These are phyloP conservation scores for Akanthomyces dipterigenus DNA, from an alignment of 2,329 filamentous ascomycete genomes.

Conservation along the genomic window DNA sequence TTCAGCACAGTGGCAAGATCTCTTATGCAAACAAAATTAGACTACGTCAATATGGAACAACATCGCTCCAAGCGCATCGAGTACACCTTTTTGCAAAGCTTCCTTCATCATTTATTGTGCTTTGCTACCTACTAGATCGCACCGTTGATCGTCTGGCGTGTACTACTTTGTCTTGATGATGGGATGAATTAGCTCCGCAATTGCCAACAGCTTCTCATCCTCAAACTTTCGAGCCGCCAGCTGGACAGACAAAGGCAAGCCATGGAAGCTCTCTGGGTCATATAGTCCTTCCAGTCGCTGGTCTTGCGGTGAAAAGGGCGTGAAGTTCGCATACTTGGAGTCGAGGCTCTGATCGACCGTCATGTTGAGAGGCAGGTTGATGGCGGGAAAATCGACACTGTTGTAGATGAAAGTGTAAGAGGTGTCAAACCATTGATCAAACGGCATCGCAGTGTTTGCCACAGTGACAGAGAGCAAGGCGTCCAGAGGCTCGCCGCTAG, in stretches of 20 bases:
- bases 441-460: not conserved
- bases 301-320: not conserved
- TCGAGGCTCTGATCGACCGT: not conserved
- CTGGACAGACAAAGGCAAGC: constrained; percentile 12
- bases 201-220: constrained; percentile 15
- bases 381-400: not conserved
- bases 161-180: not conserved
- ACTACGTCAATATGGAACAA: too few relatives aligned
- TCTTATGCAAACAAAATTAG: too few relatives aligned
- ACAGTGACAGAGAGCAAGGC: not conserved
- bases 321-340: not conserved
- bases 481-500: not conserved
- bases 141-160: too few relatives aligned
- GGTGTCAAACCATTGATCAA: not conserved
- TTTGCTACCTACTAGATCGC: too few relatives aligned
- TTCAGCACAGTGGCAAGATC: too few relatives aligned
- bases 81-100: too few relatives aligned
- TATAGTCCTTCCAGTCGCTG: not conserved
- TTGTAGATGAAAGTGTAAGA: not conserved
- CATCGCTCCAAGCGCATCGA: too few relatives aligned
- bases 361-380: not conserved
- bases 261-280: constrained; percentile 14
- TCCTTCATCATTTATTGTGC: too few relatives aligned
- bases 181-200: constrained; percentile 11
- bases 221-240: constrained; percentile 11